A percentile compares a stretch with the other conserved stretches of the same genome.
These are phyloP conservation scores for Cyclotella baltica DNA, from an alignment of 108 stramenopile genomes.

Conservation along the genomic window DNA sequence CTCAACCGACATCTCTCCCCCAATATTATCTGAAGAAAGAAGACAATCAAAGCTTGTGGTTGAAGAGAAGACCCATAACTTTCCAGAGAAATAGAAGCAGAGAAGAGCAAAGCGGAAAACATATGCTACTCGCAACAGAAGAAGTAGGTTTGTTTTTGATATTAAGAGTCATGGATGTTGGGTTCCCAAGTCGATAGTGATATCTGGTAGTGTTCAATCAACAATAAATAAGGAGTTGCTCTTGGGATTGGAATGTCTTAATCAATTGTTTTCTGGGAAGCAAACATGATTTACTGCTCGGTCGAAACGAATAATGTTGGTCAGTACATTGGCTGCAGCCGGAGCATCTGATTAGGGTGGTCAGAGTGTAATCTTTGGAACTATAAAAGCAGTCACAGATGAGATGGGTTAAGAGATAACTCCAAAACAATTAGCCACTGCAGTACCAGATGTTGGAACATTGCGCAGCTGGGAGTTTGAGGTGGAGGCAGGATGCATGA, in stretches of 20 bases:
- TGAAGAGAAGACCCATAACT: not conserved
- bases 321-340: not conserved
- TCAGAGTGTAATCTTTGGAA: slow-evolving; percentile 3
- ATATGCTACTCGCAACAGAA: not conserved
- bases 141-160: not conserved
- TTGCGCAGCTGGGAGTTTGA: slow-evolving; percentile 7
- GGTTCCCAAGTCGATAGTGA: not conserved
- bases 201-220: not conserved
- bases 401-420: not conserved
- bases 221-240: not conserved
- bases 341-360: not conserved
- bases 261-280: not conserved
- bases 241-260: not conserved
- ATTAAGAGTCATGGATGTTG: not conserved
- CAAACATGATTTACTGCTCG: not conserved
- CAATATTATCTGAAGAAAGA: not conserved
- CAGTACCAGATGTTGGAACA: not conserved
- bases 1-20: not conserved
- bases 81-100: not conserved
- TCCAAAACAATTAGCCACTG: not conserved
- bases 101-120: not conserved
- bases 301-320: not conserved
- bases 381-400: slow-evolving; percentile 7
- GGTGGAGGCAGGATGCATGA: not conserved
- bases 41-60: not conserved